These are phyloP conservation scores for Phialophora macrospora DNA, from an alignment of 2,329 filamentous ascomycete species.

Conservation along the genomic window DNA sequence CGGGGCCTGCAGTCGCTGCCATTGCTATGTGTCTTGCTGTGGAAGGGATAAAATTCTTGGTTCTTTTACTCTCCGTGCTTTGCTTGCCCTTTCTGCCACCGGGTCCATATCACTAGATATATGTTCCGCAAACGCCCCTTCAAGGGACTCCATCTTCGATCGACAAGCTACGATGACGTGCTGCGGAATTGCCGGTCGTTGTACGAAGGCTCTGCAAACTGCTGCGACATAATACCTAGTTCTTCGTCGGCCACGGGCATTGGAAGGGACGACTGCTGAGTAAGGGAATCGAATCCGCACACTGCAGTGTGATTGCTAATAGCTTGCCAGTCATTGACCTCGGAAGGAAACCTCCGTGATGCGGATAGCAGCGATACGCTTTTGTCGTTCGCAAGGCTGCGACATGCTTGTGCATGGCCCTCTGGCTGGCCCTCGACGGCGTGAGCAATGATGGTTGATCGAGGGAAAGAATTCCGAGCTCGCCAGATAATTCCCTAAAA, in stretches of 20 bases:
- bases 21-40: background rate
- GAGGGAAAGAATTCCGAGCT: background rate
- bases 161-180: background rate
- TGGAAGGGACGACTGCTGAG: background rate
- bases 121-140: background rate
- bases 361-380: background rate
- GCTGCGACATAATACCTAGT: background rate
- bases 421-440: background rate
- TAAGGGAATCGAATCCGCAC: background rate
- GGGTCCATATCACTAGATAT: slow-evolving; percentile 8
- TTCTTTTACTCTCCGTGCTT: background rate
- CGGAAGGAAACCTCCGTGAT: background rate
- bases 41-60: background rate
- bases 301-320: background rate
- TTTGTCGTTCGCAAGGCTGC: background rate
- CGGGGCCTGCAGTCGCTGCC: slow-evolving; percentile 17
- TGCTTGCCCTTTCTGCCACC: background rate
- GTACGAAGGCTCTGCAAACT: background rate
- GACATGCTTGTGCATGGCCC: background rate
- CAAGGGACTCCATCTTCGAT: background rate
- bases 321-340: background rate
- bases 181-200: slow-evolving; percentile 1
- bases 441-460: background rate
- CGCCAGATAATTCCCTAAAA: background rate
- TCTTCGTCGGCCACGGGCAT: background rate